Evolutionary conservation across 192 early-diverging fungal genomes (phyloP), one percentile per base, ranked within the genome.

Genomic region (Backusella parvicylindrica): DNA sequence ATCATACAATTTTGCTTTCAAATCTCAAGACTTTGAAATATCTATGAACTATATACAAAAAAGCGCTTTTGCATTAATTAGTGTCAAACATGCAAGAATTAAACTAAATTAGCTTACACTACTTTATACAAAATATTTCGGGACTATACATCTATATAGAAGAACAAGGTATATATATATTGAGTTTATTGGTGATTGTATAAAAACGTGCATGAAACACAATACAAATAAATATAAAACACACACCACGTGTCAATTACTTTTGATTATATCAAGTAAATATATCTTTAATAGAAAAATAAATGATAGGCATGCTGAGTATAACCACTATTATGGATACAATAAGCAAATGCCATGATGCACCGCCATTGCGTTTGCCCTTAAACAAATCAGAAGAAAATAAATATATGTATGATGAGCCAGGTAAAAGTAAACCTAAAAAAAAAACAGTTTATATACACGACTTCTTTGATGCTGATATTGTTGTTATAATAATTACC

Each of bases 361-460:
- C 68, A 41, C 35, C n/a, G 6, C 13, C 8, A 4, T 21, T 40
- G 8, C 15, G 1, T 37, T 21, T 70, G 7, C 37, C 40, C 43
- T 50, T 56, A 16, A 72, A 56, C 13, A 72, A 53, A 16, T 72
- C 49, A 31, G 56, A 9, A 26, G 50, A 38, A 37, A 73, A 73
- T n/a, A 64, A 41, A 26, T 38, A 38, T 6, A 76, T 40, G 23
- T 49, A 76, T 1, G 37, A 37, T n/a, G 36, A 32, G n/a, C 75
- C 75, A 38, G 75, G 75, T 63, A 76, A 53, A 38, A 76, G 38
- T 26, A 76, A 70, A 2, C 75, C 75, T 76, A 40, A 26, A 75
- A 3, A 70, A 75, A 53, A 38, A 2, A 50, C 12, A 72, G 6
- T 28, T 72, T 72, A 43, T 23, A 26, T 18, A 23, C 12, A 9